Conservation (phyloP, 768 basidiomycete genomes). For the Tylopilus vinaceipallidus region DNA sequence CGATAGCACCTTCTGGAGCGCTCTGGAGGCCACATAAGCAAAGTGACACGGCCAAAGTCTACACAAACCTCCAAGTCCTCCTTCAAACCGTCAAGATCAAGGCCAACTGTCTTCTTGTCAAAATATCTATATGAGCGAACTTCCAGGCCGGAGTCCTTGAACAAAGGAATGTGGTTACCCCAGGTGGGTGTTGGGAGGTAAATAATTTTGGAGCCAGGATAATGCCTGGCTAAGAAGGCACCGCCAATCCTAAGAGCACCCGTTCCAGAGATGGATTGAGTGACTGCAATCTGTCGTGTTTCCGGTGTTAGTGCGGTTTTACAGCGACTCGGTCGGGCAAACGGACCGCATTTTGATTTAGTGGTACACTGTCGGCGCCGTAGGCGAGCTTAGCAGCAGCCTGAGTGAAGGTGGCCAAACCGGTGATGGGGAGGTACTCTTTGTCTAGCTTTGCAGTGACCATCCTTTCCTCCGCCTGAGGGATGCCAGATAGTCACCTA, state of each 20-base stretch:
- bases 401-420: conserved; percentile 81
- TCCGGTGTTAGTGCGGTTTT: neutral
- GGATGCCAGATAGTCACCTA: conserved; percentile 1
- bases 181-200: conserved; percentile 94
- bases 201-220: conserved; percentile 81
- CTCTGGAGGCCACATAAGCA: conserved; percentile 36
- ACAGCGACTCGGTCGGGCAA: neutral
- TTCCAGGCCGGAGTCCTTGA: conserved; percentile 92
- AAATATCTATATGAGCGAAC: conserved; percentile 93
- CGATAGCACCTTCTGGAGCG: conserved; percentile 77
- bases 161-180: conserved; percentile 95
- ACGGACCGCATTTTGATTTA: conserved; percentile 72
- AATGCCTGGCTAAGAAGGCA: conserved; percentile 86
- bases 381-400: conserved; percentile 90
- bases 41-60: neutral
- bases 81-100: conserved; percentile 90
- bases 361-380: conserved; percentile 71
- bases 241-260: conserved; percentile 96
- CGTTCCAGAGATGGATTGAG: conserved; percentile 96
- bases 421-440: conserved; percentile 96
- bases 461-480: conserved; percentile 75
- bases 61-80: conserved; percentile 72
- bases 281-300: conserved; percentile 65
- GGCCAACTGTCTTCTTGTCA: conserved; percentile 85
- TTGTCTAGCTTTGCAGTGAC: conserved; percentile 73